Conservation (phyloP, 2,329 filamentous ascomycete species). For the Calonectria hawksworthii region DNA sequence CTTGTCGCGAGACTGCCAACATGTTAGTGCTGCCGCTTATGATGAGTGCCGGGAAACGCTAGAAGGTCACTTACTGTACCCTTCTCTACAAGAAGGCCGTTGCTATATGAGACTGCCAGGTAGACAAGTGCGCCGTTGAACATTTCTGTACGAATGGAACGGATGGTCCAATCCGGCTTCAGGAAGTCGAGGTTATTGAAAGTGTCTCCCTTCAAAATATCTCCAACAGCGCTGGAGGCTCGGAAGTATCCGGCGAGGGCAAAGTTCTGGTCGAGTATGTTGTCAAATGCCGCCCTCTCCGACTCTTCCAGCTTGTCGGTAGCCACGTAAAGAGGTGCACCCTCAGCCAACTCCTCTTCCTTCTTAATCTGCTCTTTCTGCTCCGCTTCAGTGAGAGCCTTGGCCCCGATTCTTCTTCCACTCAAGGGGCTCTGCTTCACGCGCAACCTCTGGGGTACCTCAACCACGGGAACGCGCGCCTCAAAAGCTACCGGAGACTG, state of each 20-base stretch:
- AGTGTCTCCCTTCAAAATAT: background rate
- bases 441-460: background rate
- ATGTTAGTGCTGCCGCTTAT: background rate
- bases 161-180: background rate
- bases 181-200: background rate
- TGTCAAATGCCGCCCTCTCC: background rate
- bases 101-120: background rate
- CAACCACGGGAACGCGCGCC: background rate
- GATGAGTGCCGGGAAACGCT: background rate
- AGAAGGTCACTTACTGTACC: background rate
- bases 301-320: background rate
- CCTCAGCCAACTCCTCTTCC: background rate
- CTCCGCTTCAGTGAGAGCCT: background rate
- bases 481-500: background rate
- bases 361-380: background rate
- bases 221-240: background rate
- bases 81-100: slow-evolving; percentile 1
- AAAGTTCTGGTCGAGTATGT: background rate
- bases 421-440: background rate
- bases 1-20: background rate
- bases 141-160: background rate
- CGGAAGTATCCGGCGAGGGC: background rate
- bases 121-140: background rate
- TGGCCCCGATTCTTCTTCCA: background rate
- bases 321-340: background rate